phyloP scores from a whole-genome alignment of 1,284 basidiomycete species.

The Wallemia mellicola region DNA sequence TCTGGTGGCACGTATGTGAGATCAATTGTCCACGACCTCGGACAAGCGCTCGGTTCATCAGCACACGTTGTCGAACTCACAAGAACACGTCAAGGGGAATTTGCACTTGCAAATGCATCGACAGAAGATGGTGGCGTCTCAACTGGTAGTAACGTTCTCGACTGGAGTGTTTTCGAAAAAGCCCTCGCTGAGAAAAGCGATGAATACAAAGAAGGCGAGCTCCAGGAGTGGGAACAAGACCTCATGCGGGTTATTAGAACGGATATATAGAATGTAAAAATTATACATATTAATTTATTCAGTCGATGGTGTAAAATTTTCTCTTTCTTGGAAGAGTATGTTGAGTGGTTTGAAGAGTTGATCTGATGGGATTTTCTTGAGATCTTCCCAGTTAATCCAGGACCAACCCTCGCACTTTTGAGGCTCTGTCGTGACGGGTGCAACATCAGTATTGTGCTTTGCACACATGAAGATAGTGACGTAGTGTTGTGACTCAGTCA shows the following conservation, averaged over 20 bases:
- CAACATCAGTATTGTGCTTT: background rate
- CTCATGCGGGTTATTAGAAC: constrained; percentile 2
- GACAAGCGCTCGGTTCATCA: constrained; percentile 44
- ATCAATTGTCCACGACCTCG: constrained; percentile 68
- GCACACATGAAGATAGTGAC: background rate
- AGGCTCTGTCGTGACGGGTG: background rate
- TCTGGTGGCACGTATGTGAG: constrained; percentile 92
- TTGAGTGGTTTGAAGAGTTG: background rate
- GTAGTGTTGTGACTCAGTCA: background rate
- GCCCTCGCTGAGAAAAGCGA: constrained; percentile 7
- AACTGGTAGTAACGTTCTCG: constrained; percentile 6
- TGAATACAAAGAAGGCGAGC: background rate
- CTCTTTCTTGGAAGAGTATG: background rate
- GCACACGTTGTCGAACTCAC: constrained; percentile 73
- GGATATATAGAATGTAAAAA: background rate
- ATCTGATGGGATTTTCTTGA: background rate
- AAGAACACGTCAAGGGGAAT: constrained; percentile 54
- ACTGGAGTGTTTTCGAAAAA: constrained; percentile 9
- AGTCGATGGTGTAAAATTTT: background rate
- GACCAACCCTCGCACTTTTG: background rate
- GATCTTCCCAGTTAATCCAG: background rate
- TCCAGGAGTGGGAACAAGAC: constrained; percentile 7
- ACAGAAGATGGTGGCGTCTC: background rate
- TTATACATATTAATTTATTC: background rate
- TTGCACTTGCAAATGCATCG: constrained; percentile 22